Conservation (phyloP, 2,329 filamentous ascomycete species). For the Raffaelea arxii region DNA sequence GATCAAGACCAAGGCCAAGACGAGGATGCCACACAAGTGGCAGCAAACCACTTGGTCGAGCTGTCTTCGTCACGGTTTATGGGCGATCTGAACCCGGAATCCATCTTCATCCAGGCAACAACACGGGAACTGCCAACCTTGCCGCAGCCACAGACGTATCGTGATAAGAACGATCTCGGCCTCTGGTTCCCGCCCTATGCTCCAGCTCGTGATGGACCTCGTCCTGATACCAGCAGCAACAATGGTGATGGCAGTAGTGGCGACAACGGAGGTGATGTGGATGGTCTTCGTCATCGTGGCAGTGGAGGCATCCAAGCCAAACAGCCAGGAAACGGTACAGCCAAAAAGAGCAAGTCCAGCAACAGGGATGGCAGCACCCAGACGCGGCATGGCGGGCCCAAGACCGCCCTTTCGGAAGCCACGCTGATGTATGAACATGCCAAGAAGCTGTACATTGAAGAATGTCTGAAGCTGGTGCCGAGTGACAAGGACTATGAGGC, state of each 20-base stretch:
- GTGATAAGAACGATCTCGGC: conserved; percentile 39
- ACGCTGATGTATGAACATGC: conserved; percentile 11
- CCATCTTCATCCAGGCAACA: conserved; percentile 48
- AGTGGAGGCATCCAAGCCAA: not conserved
- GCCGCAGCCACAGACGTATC: conserved; percentile 27
- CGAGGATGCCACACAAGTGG: conserved; percentile 15
- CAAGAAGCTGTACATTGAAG: conserved; percentile 11
- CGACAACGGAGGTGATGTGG: not conserved
- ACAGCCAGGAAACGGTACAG: no score
- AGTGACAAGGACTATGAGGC: conserved; percentile 34
- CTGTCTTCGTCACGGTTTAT: conserved; percentile 38
- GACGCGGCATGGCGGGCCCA: not conserved
- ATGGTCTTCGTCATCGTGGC: not conserved
- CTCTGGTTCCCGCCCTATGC: conserved; percentile 31
- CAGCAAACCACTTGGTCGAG: conserved; percentile 18
- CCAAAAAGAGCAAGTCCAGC: not conserved
- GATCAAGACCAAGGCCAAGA: not conserved
- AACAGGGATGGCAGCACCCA: not conserved
- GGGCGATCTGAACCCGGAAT: conserved; percentile 50
- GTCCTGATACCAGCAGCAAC: not conserved
- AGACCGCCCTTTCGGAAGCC: conserved; percentile 5
- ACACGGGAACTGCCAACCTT: conserved; percentile 24
- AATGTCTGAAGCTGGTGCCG: conserved; percentile 38
- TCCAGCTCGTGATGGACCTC: not conserved
- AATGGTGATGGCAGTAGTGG: not conserved